Base-by-base conservation (phyloP, 345 rosid genomes). In the Melastoma malabathricum region DNA sequence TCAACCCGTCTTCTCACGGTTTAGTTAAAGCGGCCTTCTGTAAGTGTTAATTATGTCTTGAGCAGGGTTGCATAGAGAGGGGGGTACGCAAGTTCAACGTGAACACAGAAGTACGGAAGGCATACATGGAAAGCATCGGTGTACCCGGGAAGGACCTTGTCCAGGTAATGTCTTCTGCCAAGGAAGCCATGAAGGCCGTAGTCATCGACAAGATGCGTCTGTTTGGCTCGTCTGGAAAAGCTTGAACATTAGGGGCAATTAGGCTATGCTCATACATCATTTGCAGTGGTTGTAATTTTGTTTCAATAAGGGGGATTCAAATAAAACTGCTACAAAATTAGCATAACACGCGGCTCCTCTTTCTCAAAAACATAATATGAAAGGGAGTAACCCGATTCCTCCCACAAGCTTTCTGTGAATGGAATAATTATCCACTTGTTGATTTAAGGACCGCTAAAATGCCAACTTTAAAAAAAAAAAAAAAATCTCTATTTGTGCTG, bases 71-170 rank as follows among this genome's bases (percentile, higher is more conserved):
- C 62, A 84, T 84, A 43, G 78, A 75, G 54, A 71, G 64, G 14
- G 96, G 98, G 5, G 82, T 86, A 64, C 82, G 82, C 48, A 90
- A 86, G 79, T 86, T 90, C 70, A 86, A 84, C 15, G 96, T 90
- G 43, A 86, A 90, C 75, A 90, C 98, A 0, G 98, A 90, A 69
- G 72, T 90, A 49, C 73, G 96, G 18, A 78, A 72, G 56, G 98
- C 94, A 10, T 90, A 82, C 71, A 69, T 78, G 83, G 83, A 86
- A 13, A 67, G 86, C 41, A 68, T 90, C 47, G 66, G 52, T 62
- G 63, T 47, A 34, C 77, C 71, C 3, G 67, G 70, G 68, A 81
- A 77, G 5, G 98, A 84, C 55, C 70, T 90, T 15, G 88, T 90
- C 45, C 68, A 80, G 59, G 71, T 83, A 46, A 80, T 90, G 78